Base-by-base conservation (phyloP, 768 basidiomycete species). In the Suillus subalutaceus region DNA sequence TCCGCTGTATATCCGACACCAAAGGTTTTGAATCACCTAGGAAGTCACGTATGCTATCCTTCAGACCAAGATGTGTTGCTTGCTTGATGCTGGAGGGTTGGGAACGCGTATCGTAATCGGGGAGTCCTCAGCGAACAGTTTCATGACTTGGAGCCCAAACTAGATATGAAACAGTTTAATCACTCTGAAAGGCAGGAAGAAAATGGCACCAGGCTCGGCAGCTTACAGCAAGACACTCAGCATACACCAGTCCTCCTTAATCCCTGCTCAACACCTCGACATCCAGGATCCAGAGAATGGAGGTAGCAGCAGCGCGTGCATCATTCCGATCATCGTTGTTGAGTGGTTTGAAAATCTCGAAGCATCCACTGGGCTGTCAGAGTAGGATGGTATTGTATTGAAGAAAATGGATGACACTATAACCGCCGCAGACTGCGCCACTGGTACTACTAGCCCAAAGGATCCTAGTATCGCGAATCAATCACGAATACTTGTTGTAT, bases 1-100 rank as follows among this genome's bases (percentile, higher is more conserved):
- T 70, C 53, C 64, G 68, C 20, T 56, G 8, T 20, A 66, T 18
- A 30, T 56, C 13, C 35, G 46, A 1, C 30, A 50, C 37, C 62
- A 63, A 3, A 66, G 71, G 13, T 35, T 77, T 55, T 62, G 63
- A 15, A 64, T 70, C 57, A 68, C 67, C 9, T 65, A 59, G 53
- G 44, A 67, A 23, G 23, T 68, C 30, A 63, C 63, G 37, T 66
- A 71, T 43, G 67, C 44, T 52, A 68, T 38, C 41, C 37, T 77
- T 38, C 70, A 52, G 50, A 52, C 2, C 23, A 52, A 52, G 13
- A 26, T 52, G 50, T 30, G 26, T 3, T 26, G 15, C 5, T 48
- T 48, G n/a, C n/a, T 48, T 18, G 9, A 44, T 44, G 3, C n/a
- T 13, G 62, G 73, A 77, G 0, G 73, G 72, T 63, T 74, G 74